These are phyloP conservation scores for Helenozyma baotianmanensis DNA, from an alignment of 805 yeast species.

Conservation along the genomic window DNA sequence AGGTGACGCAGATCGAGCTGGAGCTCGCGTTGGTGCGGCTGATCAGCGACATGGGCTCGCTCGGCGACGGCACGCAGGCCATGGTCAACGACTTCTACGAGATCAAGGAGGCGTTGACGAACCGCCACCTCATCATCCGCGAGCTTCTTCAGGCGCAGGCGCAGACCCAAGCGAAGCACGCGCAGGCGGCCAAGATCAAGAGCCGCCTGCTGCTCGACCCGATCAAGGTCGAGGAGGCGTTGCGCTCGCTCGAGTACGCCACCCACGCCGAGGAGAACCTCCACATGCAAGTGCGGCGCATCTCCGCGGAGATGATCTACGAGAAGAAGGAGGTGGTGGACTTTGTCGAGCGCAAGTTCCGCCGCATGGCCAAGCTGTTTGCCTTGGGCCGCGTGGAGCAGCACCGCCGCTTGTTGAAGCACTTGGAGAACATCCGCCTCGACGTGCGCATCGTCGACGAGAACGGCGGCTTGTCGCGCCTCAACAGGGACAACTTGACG, in stretches of 20 bases:
- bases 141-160: constrained; percentile 79
- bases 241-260: constrained; percentile 73
- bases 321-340: constrained; percentile 61
- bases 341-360: constrained; percentile 55
- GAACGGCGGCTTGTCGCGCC: constrained; percentile 73
- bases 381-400: constrained; percentile 74
- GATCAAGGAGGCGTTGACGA: constrained; percentile 88
- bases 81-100: constrained; percentile 74
- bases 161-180: constrained; percentile 63
- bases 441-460: constrained; percentile 74
- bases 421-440: constrained; percentile 65
- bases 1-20: constrained; percentile 63
- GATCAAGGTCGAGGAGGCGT: constrained; percentile 84
- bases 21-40: constrained; percentile 73
- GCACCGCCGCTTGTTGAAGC: constrained; percentile 73
- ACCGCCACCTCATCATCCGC: constrained; percentile 88
- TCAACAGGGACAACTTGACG: constrained; percentile 68
- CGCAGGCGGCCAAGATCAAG: constrained; percentile 66
- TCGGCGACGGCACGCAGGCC: constrained; percentile 70
- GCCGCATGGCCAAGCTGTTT: constrained; percentile 50
- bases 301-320: constrained; percentile 78
- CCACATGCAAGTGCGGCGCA: constrained; percentile 71
- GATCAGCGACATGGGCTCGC: constrained; percentile 63
- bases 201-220: constrained; percentile 76
- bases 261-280: constrained; percentile 70